phyloP scores from a whole-genome alignment of 257 asterid genomes.

The Misopates orontium region DNA sequence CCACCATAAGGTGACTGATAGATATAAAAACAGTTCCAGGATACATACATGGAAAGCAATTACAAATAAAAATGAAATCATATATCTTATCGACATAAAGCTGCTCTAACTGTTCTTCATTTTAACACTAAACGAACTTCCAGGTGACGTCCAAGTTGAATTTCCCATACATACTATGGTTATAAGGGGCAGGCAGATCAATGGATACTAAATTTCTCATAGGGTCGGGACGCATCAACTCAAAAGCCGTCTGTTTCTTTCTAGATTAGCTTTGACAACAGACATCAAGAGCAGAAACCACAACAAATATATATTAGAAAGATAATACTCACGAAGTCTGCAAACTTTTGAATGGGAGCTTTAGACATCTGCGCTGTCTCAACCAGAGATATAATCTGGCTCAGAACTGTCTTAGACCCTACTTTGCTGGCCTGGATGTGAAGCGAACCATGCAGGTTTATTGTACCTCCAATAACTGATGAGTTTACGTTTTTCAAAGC shows the following conservation, averaged over 20 bases:
- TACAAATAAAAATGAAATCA: neutral
- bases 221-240: neutral
- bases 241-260: neutral
- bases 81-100: neutral
- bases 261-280: conserved; percentile 20
- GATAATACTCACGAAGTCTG: conserved; percentile 76
- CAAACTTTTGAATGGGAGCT: conserved; percentile 98
- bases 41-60: conserved; percentile 11
- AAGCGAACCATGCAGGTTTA: conserved; percentile 89
- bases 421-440: conserved; percentile 85
- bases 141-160: neutral
- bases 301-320: conserved; percentile 18
- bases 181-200: neutral
- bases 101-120: conserved; percentile 3
- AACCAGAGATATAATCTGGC: conserved; percentile 96
- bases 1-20: conserved; percentile 26
- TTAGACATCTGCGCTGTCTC: conserved; percentile 99
- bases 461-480: conserved; percentile 86
- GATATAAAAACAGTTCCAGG: conserved; percentile 3
- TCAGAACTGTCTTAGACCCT: conserved; percentile 90
- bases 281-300: conserved; percentile 7
- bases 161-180: conserved; percentile 2
- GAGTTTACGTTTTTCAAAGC: conserved; percentile 66
- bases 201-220: neutral
- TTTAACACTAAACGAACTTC: conserved; percentile 16